phyloP scores from a whole-genome alignment of 176 grass and related monocot genomes.

The Elymus sibiricus region DNA sequence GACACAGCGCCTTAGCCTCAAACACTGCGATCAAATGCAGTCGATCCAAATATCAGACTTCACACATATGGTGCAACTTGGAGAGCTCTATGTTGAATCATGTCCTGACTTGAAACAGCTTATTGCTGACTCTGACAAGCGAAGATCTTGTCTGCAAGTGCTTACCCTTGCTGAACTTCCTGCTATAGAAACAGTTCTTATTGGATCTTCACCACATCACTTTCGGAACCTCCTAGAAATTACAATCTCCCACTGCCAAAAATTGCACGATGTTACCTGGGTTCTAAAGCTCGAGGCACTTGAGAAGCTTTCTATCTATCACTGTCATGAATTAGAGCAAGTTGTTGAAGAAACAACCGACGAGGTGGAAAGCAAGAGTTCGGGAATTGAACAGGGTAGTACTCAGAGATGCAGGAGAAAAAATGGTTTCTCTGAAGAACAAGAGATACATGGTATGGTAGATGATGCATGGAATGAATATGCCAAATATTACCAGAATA shows the following conservation, averaged over 20 bases:
- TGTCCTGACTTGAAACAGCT: constrained; percentile 49
- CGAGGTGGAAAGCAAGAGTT: background rate
- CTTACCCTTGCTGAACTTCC: constrained; percentile 51
- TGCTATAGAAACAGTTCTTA: constrained; percentile 30
- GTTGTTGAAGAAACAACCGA: constrained; percentile 34
- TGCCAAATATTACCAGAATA: background rate
- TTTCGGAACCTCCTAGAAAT: constrained; percentile 55
- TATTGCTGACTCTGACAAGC: constrained; percentile 18
- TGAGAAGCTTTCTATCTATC: constrained; percentile 48
- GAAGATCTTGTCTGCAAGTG: constrained; percentile 28
- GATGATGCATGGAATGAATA: constrained; percentile 28
- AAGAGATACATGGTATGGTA: constrained; percentile 32
- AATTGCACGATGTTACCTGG: constrained; percentile 44
- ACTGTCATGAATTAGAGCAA: constrained; percentile 43
- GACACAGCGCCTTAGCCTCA: constrained; percentile 45
- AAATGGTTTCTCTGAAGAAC: constrained; percentile 23
- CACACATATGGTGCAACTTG: constrained; percentile 46
- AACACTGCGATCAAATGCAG: constrained; percentile 40
- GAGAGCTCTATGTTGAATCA: constrained; percentile 56
- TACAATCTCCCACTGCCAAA: constrained; percentile 44
- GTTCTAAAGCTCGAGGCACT: constrained; percentile 49
- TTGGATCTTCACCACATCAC: constrained; percentile 33
- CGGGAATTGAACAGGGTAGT: background rate
- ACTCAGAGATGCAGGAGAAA: background rate
- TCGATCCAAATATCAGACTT: constrained; percentile 47